Evolutionary conservation across 371 early-diverging fungal species (phyloP).

Genomic region (Lichtheimia ramosa): DNA sequence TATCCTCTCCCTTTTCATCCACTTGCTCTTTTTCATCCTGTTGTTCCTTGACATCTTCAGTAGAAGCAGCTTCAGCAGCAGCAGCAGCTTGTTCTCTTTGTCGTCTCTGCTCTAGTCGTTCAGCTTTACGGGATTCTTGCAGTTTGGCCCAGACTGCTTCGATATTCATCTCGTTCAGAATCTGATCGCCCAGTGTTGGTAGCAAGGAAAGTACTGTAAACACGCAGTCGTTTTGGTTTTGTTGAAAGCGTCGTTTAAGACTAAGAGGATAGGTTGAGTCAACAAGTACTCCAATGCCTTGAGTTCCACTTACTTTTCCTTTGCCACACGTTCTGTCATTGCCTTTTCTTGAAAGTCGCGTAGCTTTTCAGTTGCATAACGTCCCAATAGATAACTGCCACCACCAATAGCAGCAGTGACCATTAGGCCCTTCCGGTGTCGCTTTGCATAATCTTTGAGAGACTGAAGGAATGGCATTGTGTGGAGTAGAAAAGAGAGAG

Average conservation of each 20-base stretch:
- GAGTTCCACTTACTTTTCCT: slow-evolving; percentile 66
- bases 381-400: slow-evolving; percentile 71
- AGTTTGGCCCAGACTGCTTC: slow-evolving; percentile 71
- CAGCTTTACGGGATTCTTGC: slow-evolving; percentile 56
- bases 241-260: slow-evolving; percentile 86
- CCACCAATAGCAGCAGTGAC: slow-evolving; percentile 72
- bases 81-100: slow-evolving; percentile 10
- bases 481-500: not conserved
- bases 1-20: slow-evolving; percentile 3
- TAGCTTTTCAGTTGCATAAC: slow-evolving; percentile 73
- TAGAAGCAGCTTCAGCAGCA: slow-evolving; percentile 13
- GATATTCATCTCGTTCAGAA: slow-evolving; percentile 77
- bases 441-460: slow-evolving; percentile 42
- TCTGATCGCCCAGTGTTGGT: slow-evolving; percentile 76
- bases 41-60: slow-evolving; percentile 12
- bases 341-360: slow-evolving; percentile 69
- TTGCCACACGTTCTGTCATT: slow-evolving; percentile 63
- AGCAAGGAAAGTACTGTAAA: slow-evolving; percentile 80
- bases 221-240: slow-evolving; percentile 89
- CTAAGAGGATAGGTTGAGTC: slow-evolving; percentile 28
- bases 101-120: slow-evolving; percentile 25
- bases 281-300: not conserved
- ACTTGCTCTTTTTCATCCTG: slow-evolving; percentile 6
- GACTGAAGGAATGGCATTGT: slow-evolving; percentile 30
- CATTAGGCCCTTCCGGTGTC: slow-evolving; percentile 62